Conservation (phyloP, 2,329 filamentous ascomycete genomes). For the Chaetomium olivaceum region DNA sequence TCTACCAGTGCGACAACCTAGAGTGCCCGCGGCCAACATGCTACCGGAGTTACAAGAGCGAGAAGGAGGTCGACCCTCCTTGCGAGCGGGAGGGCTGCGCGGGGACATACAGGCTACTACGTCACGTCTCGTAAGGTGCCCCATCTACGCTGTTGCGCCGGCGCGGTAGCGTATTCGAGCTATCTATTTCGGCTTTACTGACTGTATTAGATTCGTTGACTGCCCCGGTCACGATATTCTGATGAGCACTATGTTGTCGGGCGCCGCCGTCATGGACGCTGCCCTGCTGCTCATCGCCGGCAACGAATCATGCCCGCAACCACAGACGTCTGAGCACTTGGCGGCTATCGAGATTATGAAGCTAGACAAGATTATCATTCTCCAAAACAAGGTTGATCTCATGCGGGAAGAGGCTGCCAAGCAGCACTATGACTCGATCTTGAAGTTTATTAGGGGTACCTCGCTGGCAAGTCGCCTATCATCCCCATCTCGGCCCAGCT, state of each 20-base stretch:
- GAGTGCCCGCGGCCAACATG: slow-evolving; percentile 92
- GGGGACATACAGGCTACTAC: slow-evolving; percentile 82
- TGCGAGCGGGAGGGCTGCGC: slow-evolving; percentile 91
- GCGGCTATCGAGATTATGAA: slow-evolving; percentile 99
- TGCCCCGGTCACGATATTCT: slow-evolving; percentile 99
- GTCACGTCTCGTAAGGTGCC: slow-evolving; percentile 82
- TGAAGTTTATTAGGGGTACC: slow-evolving; percentile 97
- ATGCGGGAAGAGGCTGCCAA: slow-evolving; percentile 95
- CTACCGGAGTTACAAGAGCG: slow-evolving; percentile 96
- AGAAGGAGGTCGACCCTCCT: slow-evolving; percentile 96
- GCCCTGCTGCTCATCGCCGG: slow-evolving; percentile 94
- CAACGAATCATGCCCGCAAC: slow-evolving; percentile 97
- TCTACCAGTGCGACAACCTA: slow-evolving; percentile 95
- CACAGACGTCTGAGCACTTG: slow-evolving; percentile 97
- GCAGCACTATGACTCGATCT: slow-evolving; percentile 93
- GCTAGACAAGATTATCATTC: slow-evolving; percentile 97
- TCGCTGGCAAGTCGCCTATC: slow-evolving; percentile 90
- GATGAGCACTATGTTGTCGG: slow-evolving; percentile 99
- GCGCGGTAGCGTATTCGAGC: background rate
- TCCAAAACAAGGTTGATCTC: slow-evolving; percentile 99
- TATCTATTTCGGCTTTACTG: slow-evolving; percentile 28
- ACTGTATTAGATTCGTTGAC: slow-evolving; percentile 76
- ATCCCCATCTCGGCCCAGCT: slow-evolving; percentile 97
- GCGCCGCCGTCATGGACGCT: slow-evolving; percentile 98
- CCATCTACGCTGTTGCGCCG: background rate